Percentiles rank a stretch among this genome's conserved stretches.
Conservation (phyloP, 192 early-diverging fungal genomes). For the Podila verticillata region DNA sequence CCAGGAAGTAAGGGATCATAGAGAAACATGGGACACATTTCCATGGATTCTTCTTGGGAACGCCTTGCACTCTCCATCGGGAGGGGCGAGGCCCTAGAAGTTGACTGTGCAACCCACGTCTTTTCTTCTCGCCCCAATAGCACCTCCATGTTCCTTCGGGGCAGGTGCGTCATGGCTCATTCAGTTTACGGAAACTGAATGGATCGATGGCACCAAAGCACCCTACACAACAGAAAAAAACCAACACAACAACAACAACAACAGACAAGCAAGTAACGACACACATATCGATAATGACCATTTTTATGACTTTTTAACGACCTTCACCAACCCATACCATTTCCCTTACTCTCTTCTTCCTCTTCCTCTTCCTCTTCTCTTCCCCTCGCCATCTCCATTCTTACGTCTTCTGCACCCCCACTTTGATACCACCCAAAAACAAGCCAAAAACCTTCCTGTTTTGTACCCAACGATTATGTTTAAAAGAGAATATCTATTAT, state of each 20-base stretch:
- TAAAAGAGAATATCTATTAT: not conserved
- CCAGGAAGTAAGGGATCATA: constrained; percentile 1
- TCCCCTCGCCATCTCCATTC: too few species aligned
- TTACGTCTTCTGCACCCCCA: not conserved
- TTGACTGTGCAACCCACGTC: too few species aligned
- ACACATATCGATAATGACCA: not conserved
- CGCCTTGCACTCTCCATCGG: too few species aligned
- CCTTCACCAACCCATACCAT: not conserved
- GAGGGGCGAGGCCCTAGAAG: too few species aligned
- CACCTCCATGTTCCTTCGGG: too few species aligned
- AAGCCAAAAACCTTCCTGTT: constrained; percentile 4
- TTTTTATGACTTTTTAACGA: constrained; percentile 2
- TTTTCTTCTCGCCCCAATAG: too few species aligned
- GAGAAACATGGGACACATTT: too few species aligned
- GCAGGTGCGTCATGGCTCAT: too few species aligned
- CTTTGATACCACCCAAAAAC: not conserved
- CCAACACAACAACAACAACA: not conserved
- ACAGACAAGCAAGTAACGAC: constrained; percentile 2
- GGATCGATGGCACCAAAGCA: not conserved
- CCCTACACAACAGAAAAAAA: not conserved
- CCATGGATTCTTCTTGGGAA: too few species aligned
- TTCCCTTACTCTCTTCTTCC: too few species aligned
- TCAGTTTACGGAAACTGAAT: too few species aligned
- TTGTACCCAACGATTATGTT: not conserved
- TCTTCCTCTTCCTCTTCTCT: too few species aligned